Conservation (phyloP, 1,284 basidiomycete genomes). For the Puccinia coronata region DNA sequence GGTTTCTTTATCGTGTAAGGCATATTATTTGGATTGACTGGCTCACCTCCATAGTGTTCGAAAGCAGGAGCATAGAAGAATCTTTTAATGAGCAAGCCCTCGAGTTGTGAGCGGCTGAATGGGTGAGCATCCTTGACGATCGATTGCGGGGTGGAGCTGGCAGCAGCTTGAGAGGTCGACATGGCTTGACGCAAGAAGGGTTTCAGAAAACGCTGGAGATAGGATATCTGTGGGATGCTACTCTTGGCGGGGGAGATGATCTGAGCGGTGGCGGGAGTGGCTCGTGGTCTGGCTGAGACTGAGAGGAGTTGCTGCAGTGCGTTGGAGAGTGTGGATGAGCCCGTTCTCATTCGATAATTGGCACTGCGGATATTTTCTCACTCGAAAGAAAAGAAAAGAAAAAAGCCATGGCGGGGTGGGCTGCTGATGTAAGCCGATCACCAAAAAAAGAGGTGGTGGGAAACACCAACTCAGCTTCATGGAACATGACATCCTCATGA, state of each 20-base stretch:
- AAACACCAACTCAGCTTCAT: too few species aligned
- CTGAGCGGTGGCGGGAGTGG: neutral
- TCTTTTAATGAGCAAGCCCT: conserved; percentile 81
- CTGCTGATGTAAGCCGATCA: conserved; percentile 3
- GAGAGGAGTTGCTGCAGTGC: neutral
- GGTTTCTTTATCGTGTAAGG: neutral
- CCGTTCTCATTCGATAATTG: conserved; percentile 22
- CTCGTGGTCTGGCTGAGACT: too few species aligned
- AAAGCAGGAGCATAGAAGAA: conserved; percentile 99
- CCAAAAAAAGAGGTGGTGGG: too few species aligned
- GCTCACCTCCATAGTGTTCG: conserved; percentile 92
- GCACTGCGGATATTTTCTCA: neutral
- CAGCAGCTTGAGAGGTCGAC: neutral
- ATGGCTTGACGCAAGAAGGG: conserved; percentile 3
- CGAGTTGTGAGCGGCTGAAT: conserved; percentile 85
- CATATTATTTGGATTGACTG: neutral
- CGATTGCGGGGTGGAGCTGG: neutral
- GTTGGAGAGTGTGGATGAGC: neutral
- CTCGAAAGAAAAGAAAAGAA: neutral
- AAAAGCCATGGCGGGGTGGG: neutral
- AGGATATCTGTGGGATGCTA: neutral
- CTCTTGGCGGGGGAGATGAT: neutral
- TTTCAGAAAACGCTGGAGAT: too few species aligned
- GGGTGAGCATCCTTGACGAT: conserved; percentile 64
- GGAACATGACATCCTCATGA: too few species aligned